Conservation (phyloP, 495 filamentous ascomycete species). For the Neurospora sp. region DNA sequence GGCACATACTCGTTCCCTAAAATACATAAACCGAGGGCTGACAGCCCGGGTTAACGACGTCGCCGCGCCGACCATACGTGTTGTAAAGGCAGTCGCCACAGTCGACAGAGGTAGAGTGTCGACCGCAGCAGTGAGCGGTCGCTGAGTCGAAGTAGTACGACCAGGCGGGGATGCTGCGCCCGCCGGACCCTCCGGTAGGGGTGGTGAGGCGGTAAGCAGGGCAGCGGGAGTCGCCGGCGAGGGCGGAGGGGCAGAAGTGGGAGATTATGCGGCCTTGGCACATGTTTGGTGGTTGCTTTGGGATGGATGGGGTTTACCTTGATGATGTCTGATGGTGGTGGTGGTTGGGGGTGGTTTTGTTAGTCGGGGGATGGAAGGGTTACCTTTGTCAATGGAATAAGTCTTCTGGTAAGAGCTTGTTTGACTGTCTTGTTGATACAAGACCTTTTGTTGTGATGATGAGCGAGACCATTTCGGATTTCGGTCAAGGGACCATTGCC, state of each 20-base stretch:
- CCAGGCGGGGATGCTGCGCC: background rate
- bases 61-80: background rate
- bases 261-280: background rate
- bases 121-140: background rate
- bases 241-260: background rate
- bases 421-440: background rate
- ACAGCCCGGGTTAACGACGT: background rate
- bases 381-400: too few species aligned
- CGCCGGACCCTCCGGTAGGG: background rate
- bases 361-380: too few species aligned
- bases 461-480: background rate
- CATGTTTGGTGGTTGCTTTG: background rate
- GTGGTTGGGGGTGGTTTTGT: too few species aligned
- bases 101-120: background rate
- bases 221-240: background rate
- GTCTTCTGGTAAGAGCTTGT: too few species aligned
- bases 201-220: background rate
- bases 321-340: too few species aligned
- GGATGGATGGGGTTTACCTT: background rate
- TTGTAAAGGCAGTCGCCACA: background rate
- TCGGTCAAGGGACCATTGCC: background rate
- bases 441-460: background rate
- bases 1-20: background rate
- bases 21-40: too few species aligned
- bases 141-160: background rate